Evolutionary conservation across 2,329 filamentous ascomycete genomes (phyloP), one percentile per base, ranked within the genome.

Genomic region (Zarea fungicola): DNA sequence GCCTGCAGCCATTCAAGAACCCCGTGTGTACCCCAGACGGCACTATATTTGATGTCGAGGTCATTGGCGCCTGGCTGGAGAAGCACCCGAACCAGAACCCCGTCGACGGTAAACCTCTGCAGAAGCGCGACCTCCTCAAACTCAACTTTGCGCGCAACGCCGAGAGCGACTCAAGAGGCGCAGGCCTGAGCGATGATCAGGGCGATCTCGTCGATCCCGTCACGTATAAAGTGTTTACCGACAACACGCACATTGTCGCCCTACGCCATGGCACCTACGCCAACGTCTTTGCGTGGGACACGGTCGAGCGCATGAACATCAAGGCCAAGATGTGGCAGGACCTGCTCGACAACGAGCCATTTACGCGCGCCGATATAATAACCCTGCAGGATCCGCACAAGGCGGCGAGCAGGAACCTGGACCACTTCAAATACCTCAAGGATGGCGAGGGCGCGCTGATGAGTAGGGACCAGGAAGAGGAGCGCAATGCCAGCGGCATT

Each of bases 261-360:
- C 76, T 99, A 54, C 78, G 83, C 50, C 83, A 87, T 66, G 82
- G 81, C 48, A 86, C 77, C 48, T 92, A 91, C 50, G 92, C 92
- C 42, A 99, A 99, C 68, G 93, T 96, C 5, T 99, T 97, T 64
- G 84, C 91, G 1, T 96, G 86, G 81, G 95, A 99, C 61, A 99
- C 95, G 2, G 82, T 99, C 31, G 89, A 97, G 68, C 80, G 88
- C 59, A 81, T 99, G 72, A 99, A 99, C 66, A 85, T 99, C 68
- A 97, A 97, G 73, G 78, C 89, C 42, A 97, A 96, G 78, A 86
- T 95, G 72, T 99, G 93, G 93, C 80, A 76, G 56, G 93, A 99
- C 68, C 70, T 99, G 36, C 78, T 97, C 8, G 89, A 87, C 60
- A 92, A 99, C 58, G 78, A 83, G 54, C 86, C 90, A 51, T 99